A percentile compares a stretch with the other conserved stretches of the same genome.
Evolutionary conservation across 169 alveolate species (phyloP).

Genomic region (Plasmodium vinckei): DNA sequence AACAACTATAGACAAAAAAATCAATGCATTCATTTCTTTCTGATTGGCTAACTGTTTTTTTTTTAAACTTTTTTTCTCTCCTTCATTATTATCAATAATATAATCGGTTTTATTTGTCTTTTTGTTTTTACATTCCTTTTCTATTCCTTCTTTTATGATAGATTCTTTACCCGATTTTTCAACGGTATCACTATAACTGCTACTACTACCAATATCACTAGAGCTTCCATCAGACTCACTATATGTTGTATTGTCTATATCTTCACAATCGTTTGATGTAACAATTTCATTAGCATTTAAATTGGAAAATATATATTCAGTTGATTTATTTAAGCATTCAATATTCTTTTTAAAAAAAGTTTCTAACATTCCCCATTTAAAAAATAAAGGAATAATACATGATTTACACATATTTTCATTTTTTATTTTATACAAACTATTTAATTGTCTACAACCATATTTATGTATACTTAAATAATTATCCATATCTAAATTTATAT

Average conservation of each 20-base stretch:
- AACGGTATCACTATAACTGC: not conserved
- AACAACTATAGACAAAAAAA: conserved; percentile 42
- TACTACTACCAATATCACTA: not conserved
- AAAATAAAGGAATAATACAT: conserved; percentile 47
- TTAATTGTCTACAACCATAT: conserved; percentile 32
- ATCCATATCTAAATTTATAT: conserved; percentile 39
- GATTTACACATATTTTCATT: conserved; percentile 29
- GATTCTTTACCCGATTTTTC: not conserved
- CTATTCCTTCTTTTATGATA: not conserved
- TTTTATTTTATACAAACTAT: conserved; percentile 22
- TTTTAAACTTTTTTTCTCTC: not conserved
- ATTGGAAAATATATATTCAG: conserved; percentile 13
- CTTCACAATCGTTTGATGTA: not conserved
- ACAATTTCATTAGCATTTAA: not conserved
- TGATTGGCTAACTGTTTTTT: conserved; percentile 11
- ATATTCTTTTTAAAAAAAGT: conserved; percentile 4
- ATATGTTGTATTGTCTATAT: not conserved
- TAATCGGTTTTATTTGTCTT: not conserved
- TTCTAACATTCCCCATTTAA: conserved; percentile 39
- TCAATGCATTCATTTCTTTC: conserved; percentile 31
- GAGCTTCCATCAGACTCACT: not conserved
- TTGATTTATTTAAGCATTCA: conserved; percentile 25
- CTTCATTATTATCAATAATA: not conserved
- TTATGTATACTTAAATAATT: conserved; percentile 30
- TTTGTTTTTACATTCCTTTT: not conserved